Conservation (phyloP, 2,329 filamentous ascomycete species). For the Hymenoscyphus fraxineus region DNA sequence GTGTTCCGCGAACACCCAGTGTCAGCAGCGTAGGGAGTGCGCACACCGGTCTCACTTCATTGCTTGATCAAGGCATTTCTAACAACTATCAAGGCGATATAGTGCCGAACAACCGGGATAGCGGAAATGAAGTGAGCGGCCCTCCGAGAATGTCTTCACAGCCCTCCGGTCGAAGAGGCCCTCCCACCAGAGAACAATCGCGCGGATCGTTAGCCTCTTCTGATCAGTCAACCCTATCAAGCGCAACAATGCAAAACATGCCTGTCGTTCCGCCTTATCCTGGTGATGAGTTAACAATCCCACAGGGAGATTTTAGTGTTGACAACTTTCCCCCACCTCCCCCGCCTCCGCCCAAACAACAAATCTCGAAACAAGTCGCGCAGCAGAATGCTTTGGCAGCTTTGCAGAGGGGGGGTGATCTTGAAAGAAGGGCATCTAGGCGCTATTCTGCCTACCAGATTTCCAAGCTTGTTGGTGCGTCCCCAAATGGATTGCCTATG, state of each 20-base stretch:
- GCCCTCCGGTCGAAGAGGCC: slow-evolving; percentile 25
- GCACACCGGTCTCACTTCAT: slow-evolving; percentile 53
- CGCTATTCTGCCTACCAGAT: slow-evolving; percentile 97
- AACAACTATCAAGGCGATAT: slow-evolving; percentile 28
- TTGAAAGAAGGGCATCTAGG: slow-evolving; percentile 87
- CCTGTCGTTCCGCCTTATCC: slow-evolving; percentile 72
- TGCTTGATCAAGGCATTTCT: slow-evolving; percentile 53
- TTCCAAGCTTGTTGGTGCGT: slow-evolving; percentile 82
- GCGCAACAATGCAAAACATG: slow-evolving; percentile 70
- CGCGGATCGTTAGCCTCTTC: slow-evolving; percentile 46
- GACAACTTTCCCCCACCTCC: slow-evolving; percentile 71
- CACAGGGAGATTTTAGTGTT: slow-evolving; percentile 44
- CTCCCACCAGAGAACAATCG: slow-evolving; percentile 47
- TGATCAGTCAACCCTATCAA: slow-evolving; percentile 67
- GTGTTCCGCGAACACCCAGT: slow-evolving; percentile 46
- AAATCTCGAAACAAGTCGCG: slow-evolving; percentile 39
- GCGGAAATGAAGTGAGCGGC: slow-evolving; percentile 37
- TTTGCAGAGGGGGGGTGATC: slow-evolving; percentile 83
- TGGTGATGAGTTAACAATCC: slow-evolving; percentile 51
- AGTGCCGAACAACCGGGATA: slow-evolving; percentile 22
- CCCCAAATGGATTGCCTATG: slow-evolving; percentile 78
- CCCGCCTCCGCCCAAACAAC: slow-evolving; percentile 53
- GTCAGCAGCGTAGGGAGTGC: slow-evolving; percentile 55
- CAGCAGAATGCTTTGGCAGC: slow-evolving; percentile 88
- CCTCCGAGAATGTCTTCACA: slow-evolving; percentile 43